These are phyloP conservation scores for Solanum phureja DNA, from an alignment of 257 asterid genomes.

Conservation along the genomic window DNA sequence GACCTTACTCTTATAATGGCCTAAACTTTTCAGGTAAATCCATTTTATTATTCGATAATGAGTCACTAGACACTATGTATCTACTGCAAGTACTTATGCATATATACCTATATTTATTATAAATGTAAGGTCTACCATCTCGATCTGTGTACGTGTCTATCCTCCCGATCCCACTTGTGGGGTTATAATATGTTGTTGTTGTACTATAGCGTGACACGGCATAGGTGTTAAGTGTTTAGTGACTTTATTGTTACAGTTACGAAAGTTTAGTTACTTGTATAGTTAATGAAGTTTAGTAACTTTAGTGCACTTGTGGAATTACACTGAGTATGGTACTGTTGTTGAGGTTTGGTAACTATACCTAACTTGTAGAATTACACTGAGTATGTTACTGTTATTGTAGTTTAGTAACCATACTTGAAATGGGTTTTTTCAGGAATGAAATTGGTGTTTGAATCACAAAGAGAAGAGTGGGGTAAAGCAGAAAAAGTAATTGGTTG, in stretches of 20 bases:
- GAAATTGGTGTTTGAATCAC: constrained; percentile 43
- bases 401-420: background rate
- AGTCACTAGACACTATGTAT: background rate
- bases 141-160: background rate
- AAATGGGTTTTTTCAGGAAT: constrained; percentile 29
- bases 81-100: background rate
- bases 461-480: constrained; percentile 42
- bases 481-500: constrained; percentile 60
- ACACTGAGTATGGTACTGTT: too few relatives aligned
- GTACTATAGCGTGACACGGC: background rate
- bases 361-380: accelerated
- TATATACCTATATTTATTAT: background rate
- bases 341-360: background rate
- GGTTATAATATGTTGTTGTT: background rate
- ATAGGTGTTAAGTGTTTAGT: background rate
- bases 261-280: background rate
- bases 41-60: background rate
- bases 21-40: background rate
- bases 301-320: background rate
- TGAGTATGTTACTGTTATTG: background rate
- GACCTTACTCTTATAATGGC: background rate
- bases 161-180: background rate
- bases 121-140: background rate
- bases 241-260: background rate
- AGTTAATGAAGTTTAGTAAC: background rate